A percentile compares a stretch with the other conserved stretches of the same genome.
These are phyloP conservation scores for Strobilomyces dryophilus DNA, from an alignment of 768 basidiomycete genomes.

Conservation along the genomic window DNA sequence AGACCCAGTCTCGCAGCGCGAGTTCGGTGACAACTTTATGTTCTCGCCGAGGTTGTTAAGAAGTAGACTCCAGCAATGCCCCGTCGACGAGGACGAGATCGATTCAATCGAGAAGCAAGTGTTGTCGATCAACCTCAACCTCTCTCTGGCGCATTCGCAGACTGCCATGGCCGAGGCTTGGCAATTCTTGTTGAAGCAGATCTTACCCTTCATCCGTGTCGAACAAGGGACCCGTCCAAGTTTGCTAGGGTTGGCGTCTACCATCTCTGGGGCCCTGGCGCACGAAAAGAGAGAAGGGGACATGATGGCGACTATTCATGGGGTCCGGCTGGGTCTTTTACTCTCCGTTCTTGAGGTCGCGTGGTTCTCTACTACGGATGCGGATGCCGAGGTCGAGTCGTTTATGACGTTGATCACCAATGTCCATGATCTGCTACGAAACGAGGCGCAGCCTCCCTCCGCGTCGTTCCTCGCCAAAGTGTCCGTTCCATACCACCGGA, in stretches of 20 bases:
- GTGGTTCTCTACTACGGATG: constrained; percentile 64
- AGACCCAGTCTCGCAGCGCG: constrained; percentile 60
- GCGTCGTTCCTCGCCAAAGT: constrained; percentile 65
- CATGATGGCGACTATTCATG: constrained; percentile 81
- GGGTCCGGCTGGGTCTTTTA: constrained; percentile 67
- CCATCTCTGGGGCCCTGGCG: constrained; percentile 64
- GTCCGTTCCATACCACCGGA: constrained; percentile 71
- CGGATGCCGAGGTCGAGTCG: constrained; percentile 47
- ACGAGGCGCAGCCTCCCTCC: constrained; percentile 69
- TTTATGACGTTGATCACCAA: constrained; percentile 62
- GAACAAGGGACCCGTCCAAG: constrained; percentile 53
- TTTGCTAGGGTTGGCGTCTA: constrained; percentile 54
- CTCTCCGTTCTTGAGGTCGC: constrained; percentile 75
- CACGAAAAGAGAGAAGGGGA: constrained; percentile 71
- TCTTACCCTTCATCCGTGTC: constrained; percentile 59
- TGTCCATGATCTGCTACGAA: constrained; percentile 62
- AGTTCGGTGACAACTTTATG: constrained; percentile 75
- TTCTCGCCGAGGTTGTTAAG: constrained; percentile 63
- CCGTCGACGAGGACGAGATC: constrained; percentile 33
- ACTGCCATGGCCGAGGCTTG: constrained; percentile 71
- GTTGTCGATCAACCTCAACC: constrained; percentile 78
- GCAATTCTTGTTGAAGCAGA: constrained; percentile 65
- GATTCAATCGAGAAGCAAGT: constrained; percentile 56
- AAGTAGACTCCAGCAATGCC: constrained; percentile 48
- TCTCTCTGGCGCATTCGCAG: constrained; percentile 81